Base-by-base conservation (phyloP, 345 rosid species). In the Erucastrum elatum region DNA sequence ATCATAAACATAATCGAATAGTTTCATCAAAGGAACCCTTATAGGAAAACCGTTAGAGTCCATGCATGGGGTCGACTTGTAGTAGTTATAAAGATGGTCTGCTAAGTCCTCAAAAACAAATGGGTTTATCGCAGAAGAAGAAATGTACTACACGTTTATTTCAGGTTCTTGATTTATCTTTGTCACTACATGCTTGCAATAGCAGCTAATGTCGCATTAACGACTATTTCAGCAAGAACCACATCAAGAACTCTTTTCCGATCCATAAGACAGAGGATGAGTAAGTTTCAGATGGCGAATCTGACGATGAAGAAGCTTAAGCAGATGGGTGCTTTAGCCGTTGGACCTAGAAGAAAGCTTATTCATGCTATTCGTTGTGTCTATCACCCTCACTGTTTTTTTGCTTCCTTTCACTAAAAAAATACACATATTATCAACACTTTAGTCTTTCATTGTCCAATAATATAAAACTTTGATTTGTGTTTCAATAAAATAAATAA, bases 271-370 rank as follows among this genome's bases (percentile, higher is more conserved):
- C 90, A 84, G 81, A 83, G 85, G 46, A 62, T 91, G 74, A 83
- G 68, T 33, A 88, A 93, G 76, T 91, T 88, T 83, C 93, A 90
- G 81, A 71, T 95, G 84, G 94, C 90, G 74, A 89, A 85, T 80
- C 75, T 95, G 72, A 91, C 89, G 49, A 95, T 93, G 99, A 84
- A 90, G 86, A 93, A 95, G 87, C 94, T 95, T 9, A 95, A 93
- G 81, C 92, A 93, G 37, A 95, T 95, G 99, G 99, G 99, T 70
- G 94, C 91, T 12, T 79, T 85, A 72, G 97, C 97, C 1, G 97
- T 95, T 13, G 98, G 98, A 4, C 98, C 98, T 0, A 87, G 98
- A 81, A 89, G 99, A 81, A 95, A 95, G 83, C 82, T 95, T 81
- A 89, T 95, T 84, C 99, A 95, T 66, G 98, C 97, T 2, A 91